A percentile compares a stretch with the other conserved stretches of the same genome.
These are phyloP conservation scores for Podospora pseudocomata DNA, from an alignment of 495 filamentous ascomycete genomes.

Conservation along the genomic window DNA sequence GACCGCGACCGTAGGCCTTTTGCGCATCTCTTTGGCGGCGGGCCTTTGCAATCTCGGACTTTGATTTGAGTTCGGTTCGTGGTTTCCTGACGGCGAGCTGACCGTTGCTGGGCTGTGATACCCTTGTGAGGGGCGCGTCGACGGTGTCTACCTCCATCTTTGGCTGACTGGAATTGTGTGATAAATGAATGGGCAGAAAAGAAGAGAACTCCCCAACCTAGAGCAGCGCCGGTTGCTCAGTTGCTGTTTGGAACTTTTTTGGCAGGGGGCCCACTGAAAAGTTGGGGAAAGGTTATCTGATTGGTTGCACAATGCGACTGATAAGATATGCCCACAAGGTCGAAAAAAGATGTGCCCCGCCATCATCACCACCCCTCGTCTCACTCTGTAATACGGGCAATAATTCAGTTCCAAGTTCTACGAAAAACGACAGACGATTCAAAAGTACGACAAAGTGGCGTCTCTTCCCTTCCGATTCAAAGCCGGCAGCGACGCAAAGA, in stretches of 20 bases:
- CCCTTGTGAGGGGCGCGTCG: slow-evolving; percentile 21
- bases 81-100: slow-evolving; percentile 42
- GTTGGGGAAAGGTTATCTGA: slow-evolving; percentile 10
- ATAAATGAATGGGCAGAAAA: neutral
- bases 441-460: slow-evolving; percentile 44
- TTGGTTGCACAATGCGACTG: slow-evolving; percentile 20
- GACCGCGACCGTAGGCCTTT: slow-evolving; percentile 78
- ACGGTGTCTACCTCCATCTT: slow-evolving; percentile 24
- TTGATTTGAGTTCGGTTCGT: slow-evolving; percentile 44
- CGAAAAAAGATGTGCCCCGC: slow-evolving; percentile 33
- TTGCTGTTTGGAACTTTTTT: slow-evolving; percentile 21
- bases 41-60: slow-evolving; percentile 41
- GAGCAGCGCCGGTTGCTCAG: neutral
- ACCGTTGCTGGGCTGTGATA: slow-evolving; percentile 38
- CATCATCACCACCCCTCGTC: slow-evolving; percentile 23
- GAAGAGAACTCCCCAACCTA: neutral
- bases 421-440: neutral
- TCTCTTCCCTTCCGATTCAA: slow-evolving; percentile 87
- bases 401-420: neutral
- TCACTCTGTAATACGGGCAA: slow-evolving; percentile 11
- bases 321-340: slow-evolving; percentile 32
- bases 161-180: neutral
- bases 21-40: slow-evolving; percentile 60
- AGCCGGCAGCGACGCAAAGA: slow-evolving; percentile 65
- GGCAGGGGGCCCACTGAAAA: slow-evolving; percentile 31